Evolutionary conservation across 495 filamentous ascomycete species (phyloP), one percentile per base, ranked within the genome.

Genomic region (Xeromyces bisporus): DNA sequence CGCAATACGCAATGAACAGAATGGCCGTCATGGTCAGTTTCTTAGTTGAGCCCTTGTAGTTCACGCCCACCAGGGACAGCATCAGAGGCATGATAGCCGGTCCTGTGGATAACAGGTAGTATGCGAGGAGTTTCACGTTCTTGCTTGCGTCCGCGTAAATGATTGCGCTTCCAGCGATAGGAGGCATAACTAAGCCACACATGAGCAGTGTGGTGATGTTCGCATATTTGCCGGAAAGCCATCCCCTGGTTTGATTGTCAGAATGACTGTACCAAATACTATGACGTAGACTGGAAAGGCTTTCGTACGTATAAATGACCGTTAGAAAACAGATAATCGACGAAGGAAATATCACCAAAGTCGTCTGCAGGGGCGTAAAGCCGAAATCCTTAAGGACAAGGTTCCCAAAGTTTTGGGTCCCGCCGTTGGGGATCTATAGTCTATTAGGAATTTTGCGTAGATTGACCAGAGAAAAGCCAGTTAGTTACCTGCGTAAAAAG

Each of bases 1-100:
- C 45, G 17, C 55, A 61, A 6, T 56, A 58, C n/a, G 45, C 55
- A 6, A 59, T 38, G 21, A 61, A 59, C 13, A 58, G 46, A 29
- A 57, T 30, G 1, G 57, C 59, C 0, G 60, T 62, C 23, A 66
- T 47, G 0, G 60, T 56, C 35, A 61, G 61, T 39, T 77, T 77
- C 50, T 79, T 79, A 2, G 73, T 76, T 41, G 73, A 75, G 9
- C 73, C 73, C 1, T 68, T 66, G 12, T 75, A 66, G 35, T 79
- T 76, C 5, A 61, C 64, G 2, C 60, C 58, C 8, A 73, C 64
- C 1, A 74, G 47, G 1, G 64, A 64, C 32, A 76, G 54, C 0
- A 69, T 38, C 8, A 68, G 58, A 0, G 73, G 71, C 45, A 77
- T 66, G 4, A 64, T 64, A 3, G 65, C 66, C 0, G 72, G 58